Base-by-base conservation (phyloP, 345 rosid species). In the Linum usitatissimum region DNA sequence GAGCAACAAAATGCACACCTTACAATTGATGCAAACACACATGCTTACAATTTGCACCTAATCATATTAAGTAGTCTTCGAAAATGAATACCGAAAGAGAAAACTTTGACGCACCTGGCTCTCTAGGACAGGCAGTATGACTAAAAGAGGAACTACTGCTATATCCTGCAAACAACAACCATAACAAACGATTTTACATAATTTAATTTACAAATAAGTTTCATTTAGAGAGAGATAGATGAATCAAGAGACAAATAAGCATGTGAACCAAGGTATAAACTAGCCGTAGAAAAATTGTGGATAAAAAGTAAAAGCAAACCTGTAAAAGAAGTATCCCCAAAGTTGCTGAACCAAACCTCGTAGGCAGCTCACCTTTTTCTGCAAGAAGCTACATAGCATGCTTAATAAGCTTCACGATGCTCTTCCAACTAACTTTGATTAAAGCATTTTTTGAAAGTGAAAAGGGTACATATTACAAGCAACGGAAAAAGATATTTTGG, bases 331-430 rank as follows among this genome's bases (percentile, higher is more conserved):
- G 96, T 73, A 92, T 86, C 60, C 98, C 98, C 69, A 92, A 76
- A 67, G 98, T 89, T 71, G 98, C 96, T 12, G 98, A 92, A 66
- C 98, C 98, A 80, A 89, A 83, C 76, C 93, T 85, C 64, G 98
- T 92, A 30, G 98, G 95, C 53, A 92, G 95, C 84, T 92, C 98
- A 69, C 98, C 98, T 69, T 78, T 87, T 80, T 92, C 98, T 80
- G 98, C 96, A 76, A 92, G 93, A 72, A 92, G 98, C 96, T 92
- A 78, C 68, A 75, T 21, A 74, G 73, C 69, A 72, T 56, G 66
- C 42, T 68, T 71, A 71, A 62, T 79, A 75, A 82, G 84, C 65
- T 65, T 70, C 61, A 65, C 31, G 65, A 61, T 64, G 67, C 58
- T 56, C 17, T 38, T 60, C 71, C 21, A 66, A 15, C 28, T 38